Evolutionary conservation across 2,329 filamentous ascomycete species (phyloP), one percentile per base, ranked within the genome.

Genomic region (Mollisiaceae sp.): DNA sequence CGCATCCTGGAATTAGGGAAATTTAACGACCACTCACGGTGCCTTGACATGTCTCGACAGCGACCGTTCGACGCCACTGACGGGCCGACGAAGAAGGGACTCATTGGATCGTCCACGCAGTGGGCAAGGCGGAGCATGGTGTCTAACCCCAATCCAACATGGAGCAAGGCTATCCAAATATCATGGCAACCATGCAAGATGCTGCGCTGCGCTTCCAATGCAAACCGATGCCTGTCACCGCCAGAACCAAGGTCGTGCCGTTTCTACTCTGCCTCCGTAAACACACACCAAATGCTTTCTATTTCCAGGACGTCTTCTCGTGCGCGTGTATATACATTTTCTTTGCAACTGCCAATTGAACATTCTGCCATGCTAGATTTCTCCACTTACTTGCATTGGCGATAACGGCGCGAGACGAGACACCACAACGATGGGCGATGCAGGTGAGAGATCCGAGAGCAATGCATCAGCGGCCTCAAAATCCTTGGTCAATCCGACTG

Each of bases 381-480:
- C 59, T 35, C 62, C 56, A 60, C 39, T 56, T 60, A 11, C 12
- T 36, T 54, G n/a, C 58, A 47, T 41, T 55, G 32, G 63, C 55
- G 59, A 57, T 59, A 67, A 59, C 58, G 63, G 54, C 27, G 54
- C 57, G 60, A 62, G 35, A 52, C 63, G 63, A 69, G 20, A 60
- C 62, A 35, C 41, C 60, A 36, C 43, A 27, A 43, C 20, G 20
- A 67, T 64, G 67, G 43, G 55, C 11, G 62, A 67, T n/a, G 20
- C 38, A 15, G 43, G 22, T 15, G 22, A 38, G 4, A 54, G 50
- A 52, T 59, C 57, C 3, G 39, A 60, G 38, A 54, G 50, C 52
- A 39, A 63, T 58, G 50, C 27, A 8, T 59, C 57, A 27, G 39
- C 35, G 14, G 50, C 35, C 32, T 59, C 65, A 8, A 61, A 58